Conservation (phyloP, 2,329 filamentous ascomycete species). For the Colletotrichum destructivum region DNA sequence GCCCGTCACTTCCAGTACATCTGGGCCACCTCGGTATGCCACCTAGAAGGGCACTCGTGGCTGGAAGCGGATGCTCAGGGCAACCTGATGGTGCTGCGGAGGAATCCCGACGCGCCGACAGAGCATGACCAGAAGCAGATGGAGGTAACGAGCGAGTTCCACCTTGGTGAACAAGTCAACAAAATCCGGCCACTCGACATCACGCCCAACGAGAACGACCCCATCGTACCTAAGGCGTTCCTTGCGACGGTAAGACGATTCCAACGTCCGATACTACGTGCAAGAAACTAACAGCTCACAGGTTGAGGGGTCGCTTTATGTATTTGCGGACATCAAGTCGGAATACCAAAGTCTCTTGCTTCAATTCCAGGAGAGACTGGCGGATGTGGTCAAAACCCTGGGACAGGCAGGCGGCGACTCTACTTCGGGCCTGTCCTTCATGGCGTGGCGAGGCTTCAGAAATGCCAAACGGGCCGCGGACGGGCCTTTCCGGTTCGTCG, state of each 20-base stretch:
- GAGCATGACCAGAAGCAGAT: slow-evolving; percentile 80
- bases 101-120: slow-evolving; percentile 80
- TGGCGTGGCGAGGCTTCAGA: slow-evolving; percentile 85
- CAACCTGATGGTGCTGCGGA: slow-evolving; percentile 85
- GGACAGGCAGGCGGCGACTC: slow-evolving; percentile 72
- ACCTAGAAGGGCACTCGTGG: slow-evolving; percentile 81
- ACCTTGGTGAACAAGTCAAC: slow-evolving; percentile 94
- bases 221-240: slow-evolving; percentile 87
- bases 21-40: slow-evolving; percentile 85
- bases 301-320: slow-evolving; percentile 92
- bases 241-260: slow-evolving; percentile 82
- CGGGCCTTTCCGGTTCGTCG: slow-evolving; percentile 89
- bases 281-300: slow-evolving; percentile 54
- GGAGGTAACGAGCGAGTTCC: slow-evolving; percentile 84
- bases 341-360: slow-evolving; percentile 85
- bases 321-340: slow-evolving; percentile 85
- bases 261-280: too few relatives aligned
- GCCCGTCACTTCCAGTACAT: slow-evolving; percentile 85
- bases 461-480: slow-evolving; percentile 79
- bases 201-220: slow-evolving; percentile 72
- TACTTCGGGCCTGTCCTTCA: slow-evolving; percentile 64
- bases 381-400: slow-evolving; percentile 75
- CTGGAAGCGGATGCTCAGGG: slow-evolving; percentile 89
- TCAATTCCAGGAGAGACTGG: slow-evolving; percentile 81
- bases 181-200: slow-evolving; percentile 83